These are phyloP conservation scores for Neckera pumila DNA, from an alignment of 225 moss, liverwort and hornwort species.

Conservation along the genomic window DNA sequence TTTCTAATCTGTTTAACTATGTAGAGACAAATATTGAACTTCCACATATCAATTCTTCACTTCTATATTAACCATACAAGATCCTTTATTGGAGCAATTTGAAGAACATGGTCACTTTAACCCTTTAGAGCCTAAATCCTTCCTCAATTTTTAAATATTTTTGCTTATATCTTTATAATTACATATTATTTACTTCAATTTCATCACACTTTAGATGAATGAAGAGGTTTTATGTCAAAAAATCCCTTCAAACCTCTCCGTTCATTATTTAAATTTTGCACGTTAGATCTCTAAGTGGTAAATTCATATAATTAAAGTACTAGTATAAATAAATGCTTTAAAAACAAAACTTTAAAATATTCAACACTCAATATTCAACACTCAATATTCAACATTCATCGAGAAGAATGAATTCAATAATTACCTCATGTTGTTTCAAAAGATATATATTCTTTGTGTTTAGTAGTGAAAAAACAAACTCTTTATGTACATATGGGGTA, in stretches of 20 bases:
- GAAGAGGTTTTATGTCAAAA: neutral
- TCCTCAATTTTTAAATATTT: neutral
- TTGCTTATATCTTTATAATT: neutral
- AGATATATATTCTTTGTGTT: too few relatives aligned
- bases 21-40: neutral
- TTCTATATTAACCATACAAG: neutral
- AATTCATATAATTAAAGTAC: too few relatives aligned
- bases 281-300: accelerated
- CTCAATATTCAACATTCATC: too few relatives aligned
- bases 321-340: too few relatives aligned
- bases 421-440: too few relatives aligned
- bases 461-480: too few relatives aligned
- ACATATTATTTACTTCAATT: too few relatives aligned
- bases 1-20: neutral
- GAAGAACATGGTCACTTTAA: neutral
- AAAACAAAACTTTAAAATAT: too few relatives aligned
- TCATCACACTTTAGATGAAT: neutral
- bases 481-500: too few relatives aligned
- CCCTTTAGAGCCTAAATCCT: accelerated
- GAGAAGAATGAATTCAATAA: too few relatives aligned
- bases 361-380: too few relatives aligned
- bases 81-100: accelerated
- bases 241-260: accelerated
- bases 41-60: accelerated
- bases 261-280: accelerated